These are phyloP conservation scores for Dunaliella primolecta DNA, from an alignment of 139 green algal species.

Conservation along the genomic window DNA sequence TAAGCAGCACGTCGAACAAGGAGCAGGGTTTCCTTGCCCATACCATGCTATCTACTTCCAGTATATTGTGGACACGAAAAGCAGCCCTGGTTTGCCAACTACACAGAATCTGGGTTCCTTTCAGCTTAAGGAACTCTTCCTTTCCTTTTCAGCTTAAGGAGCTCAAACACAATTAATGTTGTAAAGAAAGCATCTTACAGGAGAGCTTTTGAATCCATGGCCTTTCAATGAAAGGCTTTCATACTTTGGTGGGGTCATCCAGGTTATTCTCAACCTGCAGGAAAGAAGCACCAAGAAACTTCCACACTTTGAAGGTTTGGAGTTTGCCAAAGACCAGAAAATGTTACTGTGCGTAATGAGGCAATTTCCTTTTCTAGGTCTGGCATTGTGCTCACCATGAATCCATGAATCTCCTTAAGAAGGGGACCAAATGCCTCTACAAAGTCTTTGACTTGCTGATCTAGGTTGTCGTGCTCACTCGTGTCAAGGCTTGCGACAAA, in stretches of 20 bases:
- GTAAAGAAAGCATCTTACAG: too few relatives aligned
- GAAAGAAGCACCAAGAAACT: background rate
- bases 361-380: background rate
- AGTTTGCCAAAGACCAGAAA: background rate
- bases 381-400: conserved; percentile 37
- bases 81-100: too few relatives aligned
- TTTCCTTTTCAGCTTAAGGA: too few relatives aligned
- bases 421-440: conserved; percentile 46
- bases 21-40: too few relatives aligned
- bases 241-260: conserved; percentile 55
- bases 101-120: too few relatives aligned
- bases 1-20: too few relatives aligned
- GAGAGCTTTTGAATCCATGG: too few relatives aligned
- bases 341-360: background rate
- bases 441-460: conserved; percentile 48
- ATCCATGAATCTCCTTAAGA: conserved; percentile 57
- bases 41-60: too few relatives aligned
- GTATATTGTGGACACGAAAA: too few relatives aligned
- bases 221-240: too few relatives aligned
- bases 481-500: conserved; percentile 44
- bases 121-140: too few relatives aligned
- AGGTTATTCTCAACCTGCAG: conserved; percentile 25
- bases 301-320: background rate
- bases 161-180: too few relatives aligned
- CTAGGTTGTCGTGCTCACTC: conserved; percentile 20